Percentiles rank a stretch among this genome's conserved stretches.
phyloP scores from a whole-genome alignment of 352 stramenopile genomes.

The Phytophthora cajani region DNA sequence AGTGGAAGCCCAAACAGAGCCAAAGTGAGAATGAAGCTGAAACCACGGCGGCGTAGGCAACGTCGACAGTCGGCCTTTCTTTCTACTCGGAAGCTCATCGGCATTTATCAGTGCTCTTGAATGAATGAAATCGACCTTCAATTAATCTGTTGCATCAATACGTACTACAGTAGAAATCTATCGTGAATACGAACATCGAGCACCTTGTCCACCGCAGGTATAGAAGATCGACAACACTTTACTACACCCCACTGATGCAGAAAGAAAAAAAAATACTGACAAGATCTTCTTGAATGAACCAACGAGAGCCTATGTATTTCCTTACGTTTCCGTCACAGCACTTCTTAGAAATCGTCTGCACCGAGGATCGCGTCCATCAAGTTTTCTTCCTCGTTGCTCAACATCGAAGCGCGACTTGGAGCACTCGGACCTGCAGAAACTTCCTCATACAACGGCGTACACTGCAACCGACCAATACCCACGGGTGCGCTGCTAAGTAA shows the following conservation, averaged over 20 bases:
- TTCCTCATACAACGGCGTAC: slow-evolving; percentile 41
- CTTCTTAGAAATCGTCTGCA: slow-evolving; percentile 34
- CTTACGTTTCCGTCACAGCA: slow-evolving; percentile 5
- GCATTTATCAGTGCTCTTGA: neutral
- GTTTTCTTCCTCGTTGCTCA: slow-evolving; percentile 85
- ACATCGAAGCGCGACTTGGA: slow-evolving; percentile 39
- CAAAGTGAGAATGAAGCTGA: neutral
- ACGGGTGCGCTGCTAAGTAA: slow-evolving; percentile 77
- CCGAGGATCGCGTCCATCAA: slow-evolving; percentile 85
- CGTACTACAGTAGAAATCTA: too few relatives aligned
- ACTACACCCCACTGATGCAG: too few relatives aligned
- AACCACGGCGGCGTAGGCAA: neutral
- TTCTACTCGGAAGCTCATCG: neutral
- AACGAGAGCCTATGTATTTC: neutral
- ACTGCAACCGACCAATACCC: slow-evolving; percentile 70
- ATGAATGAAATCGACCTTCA: neutral
- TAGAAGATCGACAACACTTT: too few relatives aligned
- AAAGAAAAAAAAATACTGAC: too few relatives aligned
- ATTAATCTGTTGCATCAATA: too few relatives aligned
- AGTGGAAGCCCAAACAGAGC: neutral
- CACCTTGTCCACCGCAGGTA: too few relatives aligned
- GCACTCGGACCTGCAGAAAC: slow-evolving; percentile 6
- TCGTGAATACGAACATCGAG: neutral
- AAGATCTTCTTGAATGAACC: neutral
- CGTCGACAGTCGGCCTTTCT: neutral